Percentiles rank a stretch among this genome's conserved stretches.
These are phyloP conservation scores for Diatrype stigma DNA, from an alignment of 2,329 filamentous ascomycete species.

Conservation along the genomic window DNA sequence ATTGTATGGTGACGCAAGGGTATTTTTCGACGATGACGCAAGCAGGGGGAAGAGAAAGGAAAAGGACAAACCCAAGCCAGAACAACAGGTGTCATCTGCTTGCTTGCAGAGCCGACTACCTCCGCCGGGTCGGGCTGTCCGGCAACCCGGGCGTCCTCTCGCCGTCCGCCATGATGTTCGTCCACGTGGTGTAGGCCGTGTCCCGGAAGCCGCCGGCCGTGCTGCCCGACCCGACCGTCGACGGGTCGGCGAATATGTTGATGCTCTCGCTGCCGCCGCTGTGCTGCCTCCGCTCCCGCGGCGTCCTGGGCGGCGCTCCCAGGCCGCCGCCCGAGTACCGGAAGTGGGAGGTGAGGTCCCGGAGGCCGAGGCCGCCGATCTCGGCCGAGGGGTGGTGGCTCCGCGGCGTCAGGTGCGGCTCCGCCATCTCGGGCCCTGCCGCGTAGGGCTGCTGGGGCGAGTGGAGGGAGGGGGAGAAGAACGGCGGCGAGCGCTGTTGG, in stretches of 20 bases:
- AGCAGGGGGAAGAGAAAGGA: no score
- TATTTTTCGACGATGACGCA: no score
- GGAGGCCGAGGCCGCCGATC: constrained; percentile 20
- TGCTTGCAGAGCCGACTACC: constrained; percentile 2
- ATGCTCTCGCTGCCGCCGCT: constrained; percentile 23
- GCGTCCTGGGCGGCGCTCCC: not conserved
- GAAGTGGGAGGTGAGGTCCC: constrained; percentile 16
- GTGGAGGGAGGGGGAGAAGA: constrained; percentile 1
- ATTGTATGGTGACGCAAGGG: no score
- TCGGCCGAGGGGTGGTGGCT: constrained; percentile 26
- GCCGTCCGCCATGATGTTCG: constrained; percentile 19
- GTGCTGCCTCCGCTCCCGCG: constrained; percentile 6
- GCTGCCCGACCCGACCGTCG: constrained; percentile 7
- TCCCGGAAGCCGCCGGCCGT: constrained; percentile 3
- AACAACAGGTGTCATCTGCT: not conserved
- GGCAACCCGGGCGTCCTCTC: constrained; percentile 6
- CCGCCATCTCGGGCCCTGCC: constrained; percentile 10
- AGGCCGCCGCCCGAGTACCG: not conserved
- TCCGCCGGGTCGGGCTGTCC: constrained; percentile 7
- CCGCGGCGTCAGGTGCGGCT: constrained; percentile 15
- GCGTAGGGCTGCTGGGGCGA: constrained; percentile 19
- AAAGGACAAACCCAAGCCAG: no score
- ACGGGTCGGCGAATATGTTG: constrained; percentile 25
- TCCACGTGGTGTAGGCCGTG: constrained; percentile 22
- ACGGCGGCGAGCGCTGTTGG: constrained; percentile 15